A percentile compares a stretch with the other conserved stretches of the same genome.
Evolutionary conservation across 441 rosid species (phyloP).

Genomic region (Pelargonium citronellum): DNA sequence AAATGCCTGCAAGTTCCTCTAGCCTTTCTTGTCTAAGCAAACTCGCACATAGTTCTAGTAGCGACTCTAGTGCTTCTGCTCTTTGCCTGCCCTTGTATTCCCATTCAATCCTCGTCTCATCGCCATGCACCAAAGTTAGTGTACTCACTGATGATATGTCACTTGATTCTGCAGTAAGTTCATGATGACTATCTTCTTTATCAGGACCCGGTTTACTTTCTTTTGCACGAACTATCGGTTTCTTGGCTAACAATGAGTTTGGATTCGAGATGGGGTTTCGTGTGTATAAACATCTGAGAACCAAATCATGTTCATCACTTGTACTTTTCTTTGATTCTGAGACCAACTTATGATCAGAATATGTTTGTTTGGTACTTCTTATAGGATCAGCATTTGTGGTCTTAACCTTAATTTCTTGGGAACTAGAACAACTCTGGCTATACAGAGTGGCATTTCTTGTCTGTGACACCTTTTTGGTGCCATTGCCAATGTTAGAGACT

Average conservation of each 20-base stretch:
- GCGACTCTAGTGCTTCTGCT: slow-evolving; percentile 84
- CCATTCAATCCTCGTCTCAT: slow-evolving; percentile 43
- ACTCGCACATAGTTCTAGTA: slow-evolving; percentile 81
- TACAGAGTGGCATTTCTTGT: no score
- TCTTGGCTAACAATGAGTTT: slow-evolving; percentile 9
- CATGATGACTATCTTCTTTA: slow-evolving; percentile 30
- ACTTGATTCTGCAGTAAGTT: slow-evolving; percentile 30
- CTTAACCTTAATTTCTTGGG: no score
- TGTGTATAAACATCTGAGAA: not conserved
- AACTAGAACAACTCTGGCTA: no score
- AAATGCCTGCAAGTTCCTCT: slow-evolving; percentile 81
- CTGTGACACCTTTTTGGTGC: slow-evolving; percentile 13
- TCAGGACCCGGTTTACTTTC: slow-evolving; percentile 10
- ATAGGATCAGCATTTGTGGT: no score
- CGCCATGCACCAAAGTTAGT: slow-evolving; percentile 40
- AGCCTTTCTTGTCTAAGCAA: slow-evolving; percentile 76
- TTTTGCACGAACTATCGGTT: slow-evolving; percentile 12
- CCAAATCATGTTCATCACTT: not conserved
- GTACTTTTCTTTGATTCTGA: not conserved
- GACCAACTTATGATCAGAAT: not conserved
- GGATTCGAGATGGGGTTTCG: not conserved
- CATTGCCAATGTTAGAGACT: slow-evolving; percentile 26
- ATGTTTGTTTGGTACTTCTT: no score
- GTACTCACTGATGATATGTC: slow-evolving; percentile 48
- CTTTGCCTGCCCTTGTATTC: slow-evolving; percentile 57